Conservation (phyloP, 257 asterid genomes). For the Sherardia arvensis region DNA sequence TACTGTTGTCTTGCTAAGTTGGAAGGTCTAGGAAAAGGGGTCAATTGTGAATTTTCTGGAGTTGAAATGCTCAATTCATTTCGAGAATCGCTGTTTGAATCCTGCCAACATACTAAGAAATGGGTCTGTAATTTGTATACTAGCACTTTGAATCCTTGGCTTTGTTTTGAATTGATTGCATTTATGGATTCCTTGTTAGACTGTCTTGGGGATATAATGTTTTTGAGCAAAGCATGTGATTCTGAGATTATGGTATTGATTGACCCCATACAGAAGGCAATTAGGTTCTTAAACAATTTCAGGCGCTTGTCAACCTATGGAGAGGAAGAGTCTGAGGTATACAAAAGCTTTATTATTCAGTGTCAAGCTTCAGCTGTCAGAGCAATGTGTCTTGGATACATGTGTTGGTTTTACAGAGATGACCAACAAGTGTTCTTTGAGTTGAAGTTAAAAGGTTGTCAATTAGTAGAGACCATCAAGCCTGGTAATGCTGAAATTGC, state of each 20-base stretch:
- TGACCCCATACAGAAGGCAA: not conserved
- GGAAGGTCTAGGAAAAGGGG: not conserved
- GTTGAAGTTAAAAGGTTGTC: not conserved
- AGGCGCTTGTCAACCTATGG: not conserved
- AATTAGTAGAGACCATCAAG: not conserved
- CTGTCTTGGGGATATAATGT: not conserved
- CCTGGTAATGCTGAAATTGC: not conserved
- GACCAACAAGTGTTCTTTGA: not conserved
- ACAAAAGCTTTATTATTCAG: too few relatives aligned
- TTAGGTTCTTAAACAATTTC: not conserved
- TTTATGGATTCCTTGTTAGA: not conserved
- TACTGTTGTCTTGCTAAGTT: not conserved
- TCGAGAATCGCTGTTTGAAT: not conserved
- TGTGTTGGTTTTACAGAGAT: not conserved
- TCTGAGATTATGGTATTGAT: not conserved
- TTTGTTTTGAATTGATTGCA: not conserved
- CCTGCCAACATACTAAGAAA: not conserved
- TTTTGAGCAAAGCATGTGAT: not conserved
- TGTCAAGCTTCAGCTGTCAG: not conserved
- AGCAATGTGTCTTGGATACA: not conserved
- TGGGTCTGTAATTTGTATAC: not conserved
- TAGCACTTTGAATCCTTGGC: not conserved
- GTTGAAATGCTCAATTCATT: not conserved
- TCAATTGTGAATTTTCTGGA: not conserved
- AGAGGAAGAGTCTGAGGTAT: not conserved